Base-by-base conservation (phyloP, 148 eudicot genomes). In the Silene latifolia region DNA sequence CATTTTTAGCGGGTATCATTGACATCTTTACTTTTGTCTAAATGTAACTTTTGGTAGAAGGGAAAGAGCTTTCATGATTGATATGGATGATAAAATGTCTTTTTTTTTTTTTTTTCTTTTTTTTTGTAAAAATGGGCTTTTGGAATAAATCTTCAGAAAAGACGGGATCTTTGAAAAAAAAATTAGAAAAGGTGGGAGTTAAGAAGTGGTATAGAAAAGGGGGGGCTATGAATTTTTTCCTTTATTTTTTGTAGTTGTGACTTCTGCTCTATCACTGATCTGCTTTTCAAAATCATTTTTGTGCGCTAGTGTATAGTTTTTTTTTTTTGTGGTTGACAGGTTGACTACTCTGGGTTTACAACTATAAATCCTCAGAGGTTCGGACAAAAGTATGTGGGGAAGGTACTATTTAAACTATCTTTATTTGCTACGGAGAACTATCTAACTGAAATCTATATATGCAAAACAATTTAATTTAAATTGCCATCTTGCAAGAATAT, bases 351-450 rank as follows among this genome's bases (percentile, higher is more conserved):
- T 23, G 99, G 99, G 60, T 92, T 90, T 82, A 95, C 88, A 96
- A 95, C 98, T 14, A 92, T 95, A 84, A 95, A 92, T 89, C 99
- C 99, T 61, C 99, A 95, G 83, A 89, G 94, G 76, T 95, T 95
- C 80, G 99, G 97, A 63, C 99, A 95, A 80, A 95, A 95, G 80
- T 95, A 95, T 81, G 99, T 95, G 23, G 99, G 99, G 19, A 95
- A 95, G 99, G 99, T 95, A 85, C 48, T 20, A 18, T 72, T 54
- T 71, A 24, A 66, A 48, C 56, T 21, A 48, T 69, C 1, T 14
- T 14, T 63, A 19, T 11, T 63, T 42, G 20, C 20, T 21, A 19
- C 56, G 4, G 44, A 51, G 56, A 13, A 13, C 69, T 61, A 18
- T 69, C 73, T 15, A 29, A 19, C 46, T 54, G 15, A 20, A 66